A percentile compares a stretch with the other conserved stretches of the same genome.
phyloP scores from a whole-genome alignment of 2,329 filamentous ascomycete genomes.

The Xylaria sp. region DNA sequence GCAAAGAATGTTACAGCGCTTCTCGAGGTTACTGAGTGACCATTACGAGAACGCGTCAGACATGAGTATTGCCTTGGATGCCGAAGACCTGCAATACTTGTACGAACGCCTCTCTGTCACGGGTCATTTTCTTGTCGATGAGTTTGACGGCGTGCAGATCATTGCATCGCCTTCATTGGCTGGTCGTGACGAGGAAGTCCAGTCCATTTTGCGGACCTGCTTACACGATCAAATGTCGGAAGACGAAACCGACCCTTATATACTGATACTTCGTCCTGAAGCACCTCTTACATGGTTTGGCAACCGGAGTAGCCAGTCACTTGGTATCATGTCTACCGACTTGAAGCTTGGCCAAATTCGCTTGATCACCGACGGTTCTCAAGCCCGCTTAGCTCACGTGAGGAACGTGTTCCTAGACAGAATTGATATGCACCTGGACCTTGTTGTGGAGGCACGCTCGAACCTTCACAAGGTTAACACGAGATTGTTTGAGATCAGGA shows the following conservation, averaged over 20 bases:
- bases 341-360: slow-evolving; percentile 87
- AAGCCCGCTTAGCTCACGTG: slow-evolving; percentile 81
- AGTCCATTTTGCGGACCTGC: slow-evolving; percentile 81
- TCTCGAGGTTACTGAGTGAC: slow-evolving; percentile 88
- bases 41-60: slow-evolving; percentile 97
- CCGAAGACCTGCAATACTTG: slow-evolving; percentile 77
- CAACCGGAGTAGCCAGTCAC: slow-evolving; percentile 74
- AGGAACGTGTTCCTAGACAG: slow-evolving; percentile 79
- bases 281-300: slow-evolving; percentile 84
- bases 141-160: slow-evolving; percentile 81
- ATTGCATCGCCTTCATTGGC: slow-evolving; percentile 85
- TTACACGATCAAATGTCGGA: slow-evolving; percentile 69
- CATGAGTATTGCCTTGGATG: slow-evolving; percentile 81
- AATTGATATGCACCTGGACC: slow-evolving; percentile 86
- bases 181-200: slow-evolving; percentile 81
- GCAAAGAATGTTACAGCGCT: slow-evolving; percentile 95
- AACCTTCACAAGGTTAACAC: slow-evolving; percentile 93
- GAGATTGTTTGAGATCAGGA: slow-evolving; percentile 92
- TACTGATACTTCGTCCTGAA: slow-evolving; percentile 87
- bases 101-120: slow-evolving; percentile 83
- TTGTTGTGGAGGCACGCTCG: slow-evolving; percentile 90
- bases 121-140: slow-evolving; percentile 88
- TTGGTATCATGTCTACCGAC: slow-evolving; percentile 83
- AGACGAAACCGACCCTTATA: slow-evolving; percentile 82
- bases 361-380: slow-evolving; percentile 88